phyloP scores from a whole-genome alignment of 805 yeast species.

The Candida krabiensis region DNA sequence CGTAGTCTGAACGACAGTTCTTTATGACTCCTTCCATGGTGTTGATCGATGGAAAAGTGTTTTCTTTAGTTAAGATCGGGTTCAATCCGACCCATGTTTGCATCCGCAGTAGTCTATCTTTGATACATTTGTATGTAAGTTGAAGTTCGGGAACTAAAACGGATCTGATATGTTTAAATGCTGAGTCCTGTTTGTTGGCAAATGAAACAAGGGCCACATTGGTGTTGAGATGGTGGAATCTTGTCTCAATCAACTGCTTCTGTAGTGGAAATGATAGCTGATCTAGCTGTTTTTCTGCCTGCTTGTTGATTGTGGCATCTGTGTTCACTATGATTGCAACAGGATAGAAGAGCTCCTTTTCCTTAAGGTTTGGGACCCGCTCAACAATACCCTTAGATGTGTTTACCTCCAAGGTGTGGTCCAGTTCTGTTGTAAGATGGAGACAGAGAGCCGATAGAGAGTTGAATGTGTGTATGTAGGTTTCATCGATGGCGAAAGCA shows the following conservation, averaged over 20 bases:
- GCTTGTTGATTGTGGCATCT: neutral
- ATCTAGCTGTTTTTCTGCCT: conserved; percentile 2
- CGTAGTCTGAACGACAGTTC: conserved; percentile 1
- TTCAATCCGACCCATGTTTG: conserved; percentile 44
- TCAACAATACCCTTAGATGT: conserved; percentile 1
- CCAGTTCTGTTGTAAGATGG: conserved; percentile 12
- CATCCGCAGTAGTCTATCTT: conserved; percentile 35
- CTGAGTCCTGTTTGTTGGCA: neutral
- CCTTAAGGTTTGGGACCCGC: conserved; percentile 15
- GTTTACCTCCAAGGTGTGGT: conserved; percentile 12
- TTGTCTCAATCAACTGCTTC: conserved; percentile 16
- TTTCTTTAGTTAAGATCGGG: conserved; percentile 6
- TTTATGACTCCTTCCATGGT: conserved; percentile 35
- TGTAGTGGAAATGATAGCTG: conserved; percentile 7
- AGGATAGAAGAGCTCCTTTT: conserved; percentile 23
- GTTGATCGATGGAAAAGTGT: conserved; percentile 26
- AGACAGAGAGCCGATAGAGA: conserved; percentile 12
- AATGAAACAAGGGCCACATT: conserved; percentile 15
- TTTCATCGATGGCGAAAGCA: conserved; percentile 7
- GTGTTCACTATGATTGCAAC: conserved; percentile 23
- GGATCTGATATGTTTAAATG: neutral
- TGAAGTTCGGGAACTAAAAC: conserved; percentile 12
- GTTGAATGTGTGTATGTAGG: conserved; percentile 10
- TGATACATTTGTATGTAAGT: conserved; percentile 9
- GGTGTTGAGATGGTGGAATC: conserved; percentile 31